Conservation (phyloP, 768 basidiomycete species). For the Agrocybe pediades region DNA sequence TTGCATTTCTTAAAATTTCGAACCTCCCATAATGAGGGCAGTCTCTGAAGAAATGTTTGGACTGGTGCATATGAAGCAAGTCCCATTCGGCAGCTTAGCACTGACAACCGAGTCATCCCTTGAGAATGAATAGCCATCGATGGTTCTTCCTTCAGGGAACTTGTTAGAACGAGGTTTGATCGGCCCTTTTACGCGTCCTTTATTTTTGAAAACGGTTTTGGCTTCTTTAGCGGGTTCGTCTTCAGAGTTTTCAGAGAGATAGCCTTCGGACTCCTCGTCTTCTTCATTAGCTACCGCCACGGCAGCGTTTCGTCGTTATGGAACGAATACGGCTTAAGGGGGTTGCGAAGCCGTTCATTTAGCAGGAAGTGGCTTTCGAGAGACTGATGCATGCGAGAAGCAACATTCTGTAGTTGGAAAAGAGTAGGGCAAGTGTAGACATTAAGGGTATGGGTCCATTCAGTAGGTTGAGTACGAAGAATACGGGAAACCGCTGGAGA, state of each 20-base stretch:
- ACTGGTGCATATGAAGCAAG: constrained; percentile 21
- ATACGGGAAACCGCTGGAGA: not conserved
- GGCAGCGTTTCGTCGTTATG: no score
- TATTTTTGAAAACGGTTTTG: no score
- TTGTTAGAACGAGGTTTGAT: not conserved
- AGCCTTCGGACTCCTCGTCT: no score
- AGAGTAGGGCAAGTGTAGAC: not conserved
- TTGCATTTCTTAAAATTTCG: not conserved
- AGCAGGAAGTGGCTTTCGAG: not conserved
- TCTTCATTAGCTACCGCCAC: no score
- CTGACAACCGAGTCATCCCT: constrained; percentile 7
- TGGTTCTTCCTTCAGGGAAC: constrained; percentile 1
- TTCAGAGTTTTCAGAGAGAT: no score
- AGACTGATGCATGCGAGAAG: not conserved
- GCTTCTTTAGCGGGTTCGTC: no score
- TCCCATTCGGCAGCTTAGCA: constrained; percentile 4
- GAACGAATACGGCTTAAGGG: no score
- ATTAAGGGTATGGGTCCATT: constrained; percentile 1
- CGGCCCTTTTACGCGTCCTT: not conserved
- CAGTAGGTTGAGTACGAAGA: no score
- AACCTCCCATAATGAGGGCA: constrained; percentile 16
- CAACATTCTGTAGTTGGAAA: not conserved
- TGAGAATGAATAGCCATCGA: not conserved
- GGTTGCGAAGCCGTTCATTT: no score
- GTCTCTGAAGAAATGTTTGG: constrained; percentile 16